phyloP scores from a whole-genome alignment of 1,139 yeast species.

The Pichia norvegensis region DNA sequence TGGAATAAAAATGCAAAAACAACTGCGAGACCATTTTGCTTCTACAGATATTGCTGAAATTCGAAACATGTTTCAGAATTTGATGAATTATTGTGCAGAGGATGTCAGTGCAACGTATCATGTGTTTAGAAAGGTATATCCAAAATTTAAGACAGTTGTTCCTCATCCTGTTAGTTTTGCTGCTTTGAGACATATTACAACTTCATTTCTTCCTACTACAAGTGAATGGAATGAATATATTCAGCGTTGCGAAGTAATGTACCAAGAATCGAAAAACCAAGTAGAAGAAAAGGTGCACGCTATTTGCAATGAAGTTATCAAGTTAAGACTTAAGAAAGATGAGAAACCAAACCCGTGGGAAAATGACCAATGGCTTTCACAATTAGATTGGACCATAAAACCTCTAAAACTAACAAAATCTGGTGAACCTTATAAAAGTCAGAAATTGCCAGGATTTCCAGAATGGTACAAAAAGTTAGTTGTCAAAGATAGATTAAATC shows the following conservation, averaged over 20 bases:
- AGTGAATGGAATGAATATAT: conserved; percentile 67
- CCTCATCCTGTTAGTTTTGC: conserved; percentile 97
- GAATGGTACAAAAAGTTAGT: conserved; percentile 84
- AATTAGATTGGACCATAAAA: conserved; percentile 76
- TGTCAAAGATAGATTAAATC: conserved; percentile 43
- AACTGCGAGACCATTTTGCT: conserved; percentile 56
- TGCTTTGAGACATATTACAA: conserved; percentile 68
- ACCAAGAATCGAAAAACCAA: conserved; percentile 47
- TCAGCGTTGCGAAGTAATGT: conserved; percentile 57
- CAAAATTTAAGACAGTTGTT: conserved; percentile 55
- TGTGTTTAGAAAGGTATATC: conserved; percentile 63
- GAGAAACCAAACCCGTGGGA: conserved; percentile 32
- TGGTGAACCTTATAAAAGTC: conserved; percentile 70
- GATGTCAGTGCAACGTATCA: conserved; percentile 74
- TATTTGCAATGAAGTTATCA: conserved; percentile 56
- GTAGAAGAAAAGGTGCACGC: conserved; percentile 53
- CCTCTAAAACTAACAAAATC: conserved; percentile 58
- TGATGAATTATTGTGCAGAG: conserved; percentile 75
- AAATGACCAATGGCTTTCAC: conserved; percentile 81
- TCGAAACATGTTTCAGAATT: conserved; percentile 46
- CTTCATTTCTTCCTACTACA: conserved; percentile 76
- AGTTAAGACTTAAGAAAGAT: conserved; percentile 21
- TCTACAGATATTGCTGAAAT: conserved; percentile 48
- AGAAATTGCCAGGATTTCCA: conserved; percentile 84
- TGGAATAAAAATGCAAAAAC: conserved; percentile 58